Evolutionary conservation across 768 basidiomycete species (phyloP).

Genomic region (Termitomyces sp.): DNA sequence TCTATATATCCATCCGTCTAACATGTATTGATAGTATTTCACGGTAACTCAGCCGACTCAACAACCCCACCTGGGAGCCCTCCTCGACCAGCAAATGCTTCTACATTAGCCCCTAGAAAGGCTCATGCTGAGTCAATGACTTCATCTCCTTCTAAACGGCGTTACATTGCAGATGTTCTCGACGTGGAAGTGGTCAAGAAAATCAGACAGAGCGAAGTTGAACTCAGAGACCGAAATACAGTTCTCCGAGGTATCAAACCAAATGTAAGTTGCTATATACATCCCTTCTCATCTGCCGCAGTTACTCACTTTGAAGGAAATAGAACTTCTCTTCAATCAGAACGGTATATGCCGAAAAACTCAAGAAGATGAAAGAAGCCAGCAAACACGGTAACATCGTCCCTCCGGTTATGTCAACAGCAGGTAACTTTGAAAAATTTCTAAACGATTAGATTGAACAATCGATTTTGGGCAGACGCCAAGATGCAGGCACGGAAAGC

Average conservation of each 20-base stretch:
- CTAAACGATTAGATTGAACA: background rate
- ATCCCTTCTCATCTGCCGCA: background rate
- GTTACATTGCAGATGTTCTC: conserved; percentile 70
- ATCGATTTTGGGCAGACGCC: conserved; percentile 32
- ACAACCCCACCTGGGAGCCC: conserved; percentile 45
- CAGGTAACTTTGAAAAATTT: conserved; percentile 24
- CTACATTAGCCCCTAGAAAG: conserved; percentile 21
- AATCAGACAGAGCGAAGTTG: conserved; percentile 70
- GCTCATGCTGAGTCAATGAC: conserved; percentile 23
- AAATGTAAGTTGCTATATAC: conserved; percentile 48
- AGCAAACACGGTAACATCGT: conserved; percentile 43
- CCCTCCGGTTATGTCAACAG: conserved; percentile 30
- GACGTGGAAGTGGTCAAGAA: conserved; percentile 87
- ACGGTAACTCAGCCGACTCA: conserved; percentile 32
- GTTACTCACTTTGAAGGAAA: background rate
- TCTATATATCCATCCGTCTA: background rate
- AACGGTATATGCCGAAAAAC: conserved; percentile 61
- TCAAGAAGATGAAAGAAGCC: conserved; percentile 72
- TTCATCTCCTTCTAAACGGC: conserved; percentile 57
- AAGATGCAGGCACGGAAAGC: conserved; percentile 67
- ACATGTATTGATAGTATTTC: background rate
- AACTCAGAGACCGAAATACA: conserved; percentile 75
- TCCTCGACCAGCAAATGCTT: conserved; percentile 20
- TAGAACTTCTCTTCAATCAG: conserved; percentile 80
- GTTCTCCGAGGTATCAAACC: conserved; percentile 79